Evolutionary conservation across 148 eudicot genomes (phyloP).

Genomic region (Rhododendron simsii): DNA sequence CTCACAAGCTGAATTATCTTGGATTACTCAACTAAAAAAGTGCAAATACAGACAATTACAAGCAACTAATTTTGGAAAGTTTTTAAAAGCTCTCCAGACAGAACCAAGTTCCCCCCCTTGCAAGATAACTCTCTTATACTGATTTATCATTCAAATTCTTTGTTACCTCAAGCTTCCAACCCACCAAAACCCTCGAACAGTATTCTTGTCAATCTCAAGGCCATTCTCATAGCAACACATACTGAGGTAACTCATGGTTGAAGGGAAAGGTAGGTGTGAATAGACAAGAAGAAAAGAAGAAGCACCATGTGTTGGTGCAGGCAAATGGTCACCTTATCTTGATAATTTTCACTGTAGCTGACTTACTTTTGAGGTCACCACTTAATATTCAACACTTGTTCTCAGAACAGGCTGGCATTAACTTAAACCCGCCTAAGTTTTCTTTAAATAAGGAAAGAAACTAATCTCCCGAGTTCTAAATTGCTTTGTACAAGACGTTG

Average conservation of each 20-base stretch:
- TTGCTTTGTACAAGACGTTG: not conserved
- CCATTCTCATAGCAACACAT: too few relatives aligned
- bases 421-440: not conserved
- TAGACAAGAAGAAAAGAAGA: not conserved
- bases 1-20: too few relatives aligned
- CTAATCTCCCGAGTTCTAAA: not conserved
- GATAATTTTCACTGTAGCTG: not conserved
- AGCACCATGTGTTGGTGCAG: not conserved
- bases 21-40: too few relatives aligned
- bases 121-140: not conserved
- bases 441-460: not conserved
- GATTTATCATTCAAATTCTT: not conserved
- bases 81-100: not conserved
- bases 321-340: not conserved
- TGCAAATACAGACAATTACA: too few relatives aligned
- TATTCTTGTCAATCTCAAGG: not conserved
- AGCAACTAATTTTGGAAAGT: not conserved
- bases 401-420: too few relatives aligned
- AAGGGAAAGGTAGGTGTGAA: not conserved
- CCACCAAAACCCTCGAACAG: not conserved
- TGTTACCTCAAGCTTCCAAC: not conserved
- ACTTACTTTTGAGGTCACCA: not conserved
- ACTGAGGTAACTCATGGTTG: too few relatives aligned
- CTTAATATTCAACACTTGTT: too few relatives aligned
- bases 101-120: not conserved